phyloP scores from a whole-genome alignment of 1,284 basidiomycete species.

The Tilletia indica region DNA sequence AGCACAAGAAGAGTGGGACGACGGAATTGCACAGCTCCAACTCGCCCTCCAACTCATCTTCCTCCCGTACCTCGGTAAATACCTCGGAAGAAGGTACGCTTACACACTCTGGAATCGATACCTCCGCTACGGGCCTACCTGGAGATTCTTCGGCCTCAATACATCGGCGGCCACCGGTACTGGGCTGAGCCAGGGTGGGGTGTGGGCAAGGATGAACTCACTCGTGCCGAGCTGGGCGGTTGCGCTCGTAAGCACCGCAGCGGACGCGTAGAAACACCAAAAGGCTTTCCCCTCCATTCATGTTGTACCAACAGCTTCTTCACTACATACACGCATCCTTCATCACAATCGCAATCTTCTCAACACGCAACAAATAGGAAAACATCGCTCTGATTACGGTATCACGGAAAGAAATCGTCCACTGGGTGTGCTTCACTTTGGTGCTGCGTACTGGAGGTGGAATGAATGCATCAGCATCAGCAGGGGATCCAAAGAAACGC shows the following conservation, averaged over 20 bases:
- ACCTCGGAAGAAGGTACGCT: conserved; percentile 32
- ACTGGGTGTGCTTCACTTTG: too few relatives aligned
- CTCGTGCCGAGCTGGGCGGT: neutral
- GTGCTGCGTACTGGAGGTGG: too few relatives aligned
- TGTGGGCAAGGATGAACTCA: neutral
- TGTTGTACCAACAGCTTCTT: too few relatives aligned
- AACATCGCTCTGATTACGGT: too few relatives aligned
- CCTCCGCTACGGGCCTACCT: conserved; percentile 9
- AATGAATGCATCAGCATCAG: too few relatives aligned
- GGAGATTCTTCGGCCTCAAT: neutral
- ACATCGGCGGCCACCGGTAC: neutral
- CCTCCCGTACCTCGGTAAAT: conserved; percentile 37
- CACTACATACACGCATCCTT: too few relatives aligned
- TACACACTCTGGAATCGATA: conserved; percentile 21
- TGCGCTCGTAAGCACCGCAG: neutral
- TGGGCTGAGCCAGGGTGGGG: neutral
- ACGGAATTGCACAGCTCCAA: conserved; percentile 34
- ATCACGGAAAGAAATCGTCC: too few relatives aligned
- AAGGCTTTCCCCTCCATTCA: too few relatives aligned
- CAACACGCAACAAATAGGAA: too few relatives aligned
- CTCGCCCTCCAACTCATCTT: conserved; percentile 36
- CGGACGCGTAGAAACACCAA: too few relatives aligned
- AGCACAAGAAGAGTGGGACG: conserved; percentile 37
- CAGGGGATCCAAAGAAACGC: neutral
- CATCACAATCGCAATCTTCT: too few relatives aligned